Conservation (phyloP, 2,329 filamentous ascomycete species). For the Lasiodiplodia sp. region DNA sequence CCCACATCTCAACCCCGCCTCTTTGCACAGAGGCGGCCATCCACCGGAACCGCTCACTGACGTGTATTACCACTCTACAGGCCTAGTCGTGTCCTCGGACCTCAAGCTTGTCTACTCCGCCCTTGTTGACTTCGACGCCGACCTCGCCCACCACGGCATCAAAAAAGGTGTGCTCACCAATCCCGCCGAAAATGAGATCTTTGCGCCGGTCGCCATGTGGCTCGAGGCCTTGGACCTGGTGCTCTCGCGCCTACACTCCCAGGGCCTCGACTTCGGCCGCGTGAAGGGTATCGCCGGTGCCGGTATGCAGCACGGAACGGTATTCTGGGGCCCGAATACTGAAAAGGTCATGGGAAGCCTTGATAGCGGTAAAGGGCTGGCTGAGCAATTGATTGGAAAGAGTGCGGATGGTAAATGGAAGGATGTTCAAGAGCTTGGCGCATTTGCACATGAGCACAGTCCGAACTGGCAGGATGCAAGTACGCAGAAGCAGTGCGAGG, state of each 20-base stretch:
- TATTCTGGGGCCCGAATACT: slow-evolving; percentile 84
- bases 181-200: slow-evolving; percentile 84
- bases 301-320: slow-evolving; percentile 96
- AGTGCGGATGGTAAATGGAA: slow-evolving; percentile 38
- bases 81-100: slow-evolving; percentile 82
- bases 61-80: slow-evolving; percentile 52
- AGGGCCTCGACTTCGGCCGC: slow-evolving; percentile 74
- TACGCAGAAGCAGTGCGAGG: slow-evolving; percentile 89
- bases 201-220: slow-evolving; percentile 92
- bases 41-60: not conserved
- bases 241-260: slow-evolving; percentile 72
- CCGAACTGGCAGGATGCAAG: slow-evolving; percentile 99
- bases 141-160: slow-evolving; percentile 74
- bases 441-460: slow-evolving; percentile 84
- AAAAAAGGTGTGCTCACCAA: slow-evolving; percentile 88
- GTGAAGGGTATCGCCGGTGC: slow-evolving; percentile 88
- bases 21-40: not conserved
- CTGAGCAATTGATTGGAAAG: slow-evolving; percentile 69
- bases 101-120: slow-evolving; percentile 83
- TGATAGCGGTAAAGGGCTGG: slow-evolving; percentile 66
- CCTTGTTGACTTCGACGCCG: slow-evolving; percentile 94
- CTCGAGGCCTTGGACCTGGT: slow-evolving; percentile 91
- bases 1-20: not conserved
- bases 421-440: slow-evolving; percentile 53
- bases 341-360: slow-evolving; percentile 69